Conservation (phyloP, 106 monocot genomes). For the Agapanthus africanus region DNA sequence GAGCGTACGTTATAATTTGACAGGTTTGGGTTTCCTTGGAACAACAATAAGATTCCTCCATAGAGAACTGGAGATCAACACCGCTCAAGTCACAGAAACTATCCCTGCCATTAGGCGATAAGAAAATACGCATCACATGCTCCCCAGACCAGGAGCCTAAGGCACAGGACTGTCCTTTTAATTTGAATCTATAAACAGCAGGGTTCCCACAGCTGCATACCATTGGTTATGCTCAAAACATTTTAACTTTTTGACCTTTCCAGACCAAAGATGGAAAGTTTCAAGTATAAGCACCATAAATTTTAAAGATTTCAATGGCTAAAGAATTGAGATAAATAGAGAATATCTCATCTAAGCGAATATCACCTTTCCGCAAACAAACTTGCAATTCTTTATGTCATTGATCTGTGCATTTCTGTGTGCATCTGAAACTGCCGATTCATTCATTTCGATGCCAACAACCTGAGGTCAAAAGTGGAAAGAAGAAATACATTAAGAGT, state of each 20-base stretch:
- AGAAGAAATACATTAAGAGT: not conserved
- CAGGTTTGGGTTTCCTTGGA: not conserved
- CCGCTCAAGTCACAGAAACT: not conserved
- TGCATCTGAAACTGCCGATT: constrained; percentile 85
- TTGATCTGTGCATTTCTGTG: constrained; percentile 83
- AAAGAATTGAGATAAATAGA: not conserved
- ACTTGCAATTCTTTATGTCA: constrained; percentile 79
- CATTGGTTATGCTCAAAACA: not conserved
- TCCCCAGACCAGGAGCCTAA: not conserved
- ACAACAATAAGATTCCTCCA: not conserved
- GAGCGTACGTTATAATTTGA: not conserved
- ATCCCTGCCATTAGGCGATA: not conserved
- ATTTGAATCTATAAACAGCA: not conserved
- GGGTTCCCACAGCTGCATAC: not conserved
- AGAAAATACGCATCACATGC: not conserved
- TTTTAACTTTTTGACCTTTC: not conserved
- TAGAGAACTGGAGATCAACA: not conserved
- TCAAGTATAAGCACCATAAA: not conserved
- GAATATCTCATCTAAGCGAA: not conserved
- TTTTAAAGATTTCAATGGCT: not conserved
- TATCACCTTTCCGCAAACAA: constrained; percentile 85
- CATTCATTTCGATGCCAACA: constrained; percentile 95
- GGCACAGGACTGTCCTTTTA: not conserved
- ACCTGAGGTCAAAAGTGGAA: constrained; percentile 38
- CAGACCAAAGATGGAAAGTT: not conserved